Evolutionary conservation across 148 eudicot species (phyloP).

Genomic region (Nepenthes mirabilis): DNA sequence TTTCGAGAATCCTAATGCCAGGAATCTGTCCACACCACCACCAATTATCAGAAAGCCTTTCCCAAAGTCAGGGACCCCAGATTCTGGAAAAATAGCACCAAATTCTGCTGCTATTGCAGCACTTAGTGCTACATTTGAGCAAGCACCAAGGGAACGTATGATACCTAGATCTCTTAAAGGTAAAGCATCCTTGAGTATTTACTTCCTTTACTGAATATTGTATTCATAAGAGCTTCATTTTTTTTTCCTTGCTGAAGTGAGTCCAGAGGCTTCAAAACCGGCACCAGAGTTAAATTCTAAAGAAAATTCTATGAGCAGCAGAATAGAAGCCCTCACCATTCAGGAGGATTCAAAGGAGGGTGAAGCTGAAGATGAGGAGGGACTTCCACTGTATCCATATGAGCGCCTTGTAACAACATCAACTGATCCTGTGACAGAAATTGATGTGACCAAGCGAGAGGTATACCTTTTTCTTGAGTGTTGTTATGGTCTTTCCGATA

Average conservation of each 20-base stretch:
- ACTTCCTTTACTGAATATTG: background rate
- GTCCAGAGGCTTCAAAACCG: constrained; percentile 45
- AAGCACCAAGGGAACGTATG: constrained; percentile 36
- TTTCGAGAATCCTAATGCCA: constrained; percentile 68
- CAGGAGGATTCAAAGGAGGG: constrained; percentile 66
- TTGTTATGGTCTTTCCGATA: background rate
- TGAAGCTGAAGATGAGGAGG: constrained; percentile 82
- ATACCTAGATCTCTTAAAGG: constrained; percentile 77
- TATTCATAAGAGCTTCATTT: constrained; percentile 1
- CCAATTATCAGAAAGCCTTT: constrained; percentile 65
- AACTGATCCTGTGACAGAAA: constrained; percentile 55
- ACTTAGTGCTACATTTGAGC: constrained; percentile 52
- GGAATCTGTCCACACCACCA: constrained; percentile 97
- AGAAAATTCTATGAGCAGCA: constrained; percentile 52
- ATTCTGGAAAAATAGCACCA: constrained; percentile 39
- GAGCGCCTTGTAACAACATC: constrained; percentile 64
- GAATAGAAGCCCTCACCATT: constrained; percentile 33
- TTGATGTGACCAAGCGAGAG: constrained; percentile 94
- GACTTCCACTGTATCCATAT: constrained; percentile 67
- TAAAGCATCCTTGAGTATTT: constrained; percentile 13
- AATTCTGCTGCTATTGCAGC: constrained; percentile 76
- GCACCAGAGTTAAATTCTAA: constrained; percentile 29
- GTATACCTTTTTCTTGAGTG: constrained; percentile 15
- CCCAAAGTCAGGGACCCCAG: constrained; percentile 67
- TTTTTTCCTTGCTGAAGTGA: constrained; percentile 23